Conservation (phyloP, 305 asterid genomes). For the Stenogyne calaminthoides region DNA sequence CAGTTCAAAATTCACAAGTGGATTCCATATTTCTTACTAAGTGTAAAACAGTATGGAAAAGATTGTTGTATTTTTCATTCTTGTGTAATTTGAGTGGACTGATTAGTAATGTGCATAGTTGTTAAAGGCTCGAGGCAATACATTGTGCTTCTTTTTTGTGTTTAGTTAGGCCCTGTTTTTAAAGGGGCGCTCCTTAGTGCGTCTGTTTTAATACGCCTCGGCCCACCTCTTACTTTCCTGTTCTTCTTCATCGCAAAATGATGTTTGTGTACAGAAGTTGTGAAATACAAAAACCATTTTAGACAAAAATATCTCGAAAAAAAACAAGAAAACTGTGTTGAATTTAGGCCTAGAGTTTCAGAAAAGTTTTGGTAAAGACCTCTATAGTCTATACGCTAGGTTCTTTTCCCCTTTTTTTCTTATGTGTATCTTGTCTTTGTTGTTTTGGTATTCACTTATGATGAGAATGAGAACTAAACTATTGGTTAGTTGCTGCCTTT, state of each 20-base stretch:
- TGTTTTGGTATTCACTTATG: background rate
- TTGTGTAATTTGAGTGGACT: background rate
- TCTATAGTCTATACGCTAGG: background rate
- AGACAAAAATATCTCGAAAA: background rate
- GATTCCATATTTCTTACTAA: conserved; percentile 11
- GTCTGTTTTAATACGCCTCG: no score
- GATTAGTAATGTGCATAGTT: background rate
- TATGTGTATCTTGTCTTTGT: background rate
- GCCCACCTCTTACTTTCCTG: background rate
- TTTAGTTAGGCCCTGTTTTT: no score
- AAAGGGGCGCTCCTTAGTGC: no score
- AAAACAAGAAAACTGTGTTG: background rate
- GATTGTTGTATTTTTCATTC: background rate
- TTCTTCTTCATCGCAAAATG: background rate
- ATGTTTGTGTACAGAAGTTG: background rate
- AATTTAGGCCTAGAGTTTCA: background rate
- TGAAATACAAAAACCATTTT: background rate
- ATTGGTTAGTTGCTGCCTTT: background rate
- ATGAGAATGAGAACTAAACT: background rate
- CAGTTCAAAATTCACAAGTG: background rate
- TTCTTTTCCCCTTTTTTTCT: background rate
- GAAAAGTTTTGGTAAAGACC: background rate
- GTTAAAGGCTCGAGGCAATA: background rate
- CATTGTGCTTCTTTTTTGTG: background rate
- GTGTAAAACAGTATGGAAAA: background rate